Evolutionary conservation across 129 eudicot genomes (phyloP), one percentile per base, ranked within the genome.

Genomic region (Artemisia argyi): DNA sequence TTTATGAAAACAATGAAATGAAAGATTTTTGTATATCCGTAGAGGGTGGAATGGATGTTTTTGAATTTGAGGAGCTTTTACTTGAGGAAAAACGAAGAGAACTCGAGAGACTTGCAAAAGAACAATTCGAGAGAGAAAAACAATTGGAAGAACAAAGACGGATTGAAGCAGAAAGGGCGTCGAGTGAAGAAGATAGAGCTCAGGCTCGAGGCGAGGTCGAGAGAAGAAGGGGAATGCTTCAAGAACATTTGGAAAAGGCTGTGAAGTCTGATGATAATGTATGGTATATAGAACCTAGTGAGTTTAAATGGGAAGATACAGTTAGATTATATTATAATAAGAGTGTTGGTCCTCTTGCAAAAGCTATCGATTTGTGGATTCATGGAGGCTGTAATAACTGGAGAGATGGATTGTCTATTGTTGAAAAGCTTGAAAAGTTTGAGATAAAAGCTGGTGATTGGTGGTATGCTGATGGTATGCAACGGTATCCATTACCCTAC

Each of bases 381-480:
- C 97, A 79, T 80, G 99, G 97, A 74, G 99, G 99, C 18, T 80
- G 81, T 76, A 83, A 91, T 80, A 78, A 82, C 50, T 95, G 99
- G 99, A 81, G 76, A 66, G 84, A 91, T 75, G 99, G 99, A 5
- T 75, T 91, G 75, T 90, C 97, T 16, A 88, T 95, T 73, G 91
- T 86, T 78, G 76, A 80, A 68, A 85, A 71, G 83, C 91, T 95
- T 75, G 80, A 74, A 49, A 88, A 71, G 66, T 81, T 84, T 51
- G 88, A 77, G 62, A 76, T 76, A 70, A 73, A 80, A 71, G 87
- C 64, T 61, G 97, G 88, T 58, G 94, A 88, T 53, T 95, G 99
- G 99, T 95, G 99, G 96, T 85, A 80, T 80, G 86, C 85, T 46
- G 85, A 95, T 50, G 91, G 99, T 95, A 85, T 52, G 94, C 70